Conservation (phyloP, 305 asterid genomes). For the Salvia sclarea region DNA sequence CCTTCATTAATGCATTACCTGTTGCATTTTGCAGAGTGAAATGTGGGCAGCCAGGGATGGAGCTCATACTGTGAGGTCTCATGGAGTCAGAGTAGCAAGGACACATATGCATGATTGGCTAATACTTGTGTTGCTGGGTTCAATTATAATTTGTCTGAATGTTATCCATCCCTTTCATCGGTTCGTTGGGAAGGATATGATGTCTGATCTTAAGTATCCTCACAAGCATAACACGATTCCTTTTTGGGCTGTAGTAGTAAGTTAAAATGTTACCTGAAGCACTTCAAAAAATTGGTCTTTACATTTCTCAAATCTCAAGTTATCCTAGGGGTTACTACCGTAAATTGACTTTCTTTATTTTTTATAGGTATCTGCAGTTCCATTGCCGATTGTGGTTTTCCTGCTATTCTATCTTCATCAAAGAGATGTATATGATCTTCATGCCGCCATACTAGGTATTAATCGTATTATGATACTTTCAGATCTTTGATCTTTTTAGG, state of each 20-base stretch:
- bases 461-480: not conserved
- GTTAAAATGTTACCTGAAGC: constrained; percentile 31
- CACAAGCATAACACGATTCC: constrained; percentile 63
- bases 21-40: constrained; percentile 47
- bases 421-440: constrained; percentile 83
- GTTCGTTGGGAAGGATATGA: constrained; percentile 89
- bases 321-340: not conserved
- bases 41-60: constrained; percentile 54
- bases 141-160: constrained; percentile 43
- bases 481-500: constrained; percentile 11
- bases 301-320: constrained; percentile 27
- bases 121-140: constrained; percentile 57
- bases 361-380: constrained; percentile 57
- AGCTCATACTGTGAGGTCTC: constrained; percentile 71
- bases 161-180: constrained; percentile 68
- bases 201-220: constrained; percentile 79
- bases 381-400: constrained; percentile 62
- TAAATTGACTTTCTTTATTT: constrained; percentile 25
- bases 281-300: not conserved
- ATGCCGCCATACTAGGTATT: constrained; percentile 80
- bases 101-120: constrained; percentile 84
- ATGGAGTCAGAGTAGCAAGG: constrained; percentile 70
- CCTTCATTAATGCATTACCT: constrained; percentile 1
- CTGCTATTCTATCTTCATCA: constrained; percentile 61
- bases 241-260: constrained; percentile 72